Conservation (phyloP, 2,329 filamentous ascomycete genomes). For the Escovopsis sp. region DNA sequence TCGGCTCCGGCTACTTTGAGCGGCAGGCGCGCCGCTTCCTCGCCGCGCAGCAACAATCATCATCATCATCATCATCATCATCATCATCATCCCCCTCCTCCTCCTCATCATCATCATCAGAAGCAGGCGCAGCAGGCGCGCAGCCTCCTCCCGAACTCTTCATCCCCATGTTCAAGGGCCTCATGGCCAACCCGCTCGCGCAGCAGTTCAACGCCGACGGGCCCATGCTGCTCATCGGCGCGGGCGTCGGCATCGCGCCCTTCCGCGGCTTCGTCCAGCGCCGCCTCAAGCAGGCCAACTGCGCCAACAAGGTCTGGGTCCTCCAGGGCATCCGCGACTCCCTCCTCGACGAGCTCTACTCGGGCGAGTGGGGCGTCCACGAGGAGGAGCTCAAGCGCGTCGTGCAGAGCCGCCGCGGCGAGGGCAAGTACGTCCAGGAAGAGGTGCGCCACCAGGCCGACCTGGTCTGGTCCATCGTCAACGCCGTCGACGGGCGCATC, state of each 20-base stretch:
- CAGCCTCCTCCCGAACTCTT: slow-evolving; percentile 42
- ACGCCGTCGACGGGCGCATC: slow-evolving; percentile 84
- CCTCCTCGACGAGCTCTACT: slow-evolving; percentile 89
- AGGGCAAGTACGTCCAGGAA: slow-evolving; percentile 89
- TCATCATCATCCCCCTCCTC: no score
- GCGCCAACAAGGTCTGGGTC: slow-evolving; percentile 96
- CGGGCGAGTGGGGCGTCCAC: slow-evolving; percentile 88
- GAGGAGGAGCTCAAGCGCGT: slow-evolving; percentile 77
- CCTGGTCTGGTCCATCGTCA: slow-evolving; percentile 97
- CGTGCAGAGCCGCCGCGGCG: slow-evolving; percentile 59
- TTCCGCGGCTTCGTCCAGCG: slow-evolving; percentile 97
- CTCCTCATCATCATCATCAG: slow-evolving; percentile 16
- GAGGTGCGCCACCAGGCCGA: slow-evolving; percentile 85
- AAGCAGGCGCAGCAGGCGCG: no score
- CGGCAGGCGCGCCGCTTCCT: slow-evolving; percentile 63
- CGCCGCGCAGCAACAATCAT: slow-evolving; percentile 40
- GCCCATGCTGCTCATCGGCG: slow-evolving; percentile 93
- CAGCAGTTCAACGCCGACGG: slow-evolving; percentile 86
- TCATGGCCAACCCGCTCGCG: slow-evolving; percentile 94
- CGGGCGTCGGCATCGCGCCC: slow-evolving; percentile 89
- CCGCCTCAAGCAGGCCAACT: slow-evolving; percentile 83
- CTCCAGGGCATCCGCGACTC: slow-evolving; percentile 90
- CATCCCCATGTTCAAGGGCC: slow-evolving; percentile 92
- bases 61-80: slow-evolving; percentile 14
- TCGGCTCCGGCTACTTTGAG: slow-evolving; percentile 89